Percentiles rank a stretch among this genome's conserved stretches.
phyloP scores from a whole-genome alignment of 768 basidiomycete genomes.

The Cystofilobasidium ferigula region DNA sequence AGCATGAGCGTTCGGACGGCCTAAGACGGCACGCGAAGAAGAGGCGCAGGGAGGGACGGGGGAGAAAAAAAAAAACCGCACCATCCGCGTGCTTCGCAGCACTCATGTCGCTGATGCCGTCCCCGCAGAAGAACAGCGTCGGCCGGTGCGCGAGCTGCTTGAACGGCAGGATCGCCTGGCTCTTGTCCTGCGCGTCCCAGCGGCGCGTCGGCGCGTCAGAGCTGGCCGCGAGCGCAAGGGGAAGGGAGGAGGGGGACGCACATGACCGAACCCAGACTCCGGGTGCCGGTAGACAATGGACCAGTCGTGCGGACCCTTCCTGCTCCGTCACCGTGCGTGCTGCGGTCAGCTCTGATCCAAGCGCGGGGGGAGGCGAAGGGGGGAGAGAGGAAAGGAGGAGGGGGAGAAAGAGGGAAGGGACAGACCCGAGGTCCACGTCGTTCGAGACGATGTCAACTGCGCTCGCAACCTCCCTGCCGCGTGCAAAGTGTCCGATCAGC shows the following conservation, averaged over 20 bases:
- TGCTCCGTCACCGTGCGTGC: too few relatives aligned
- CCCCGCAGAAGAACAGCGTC: conserved; percentile 89
- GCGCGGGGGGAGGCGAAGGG: too few relatives aligned
- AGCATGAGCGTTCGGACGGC: too few relatives aligned
- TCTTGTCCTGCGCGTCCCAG: conserved; percentile 73
- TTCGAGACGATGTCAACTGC: conserved; percentile 87
- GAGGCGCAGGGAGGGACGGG: background rate
- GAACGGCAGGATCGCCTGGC: conserved; percentile 85
- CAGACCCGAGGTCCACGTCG: conserved; percentile 60
- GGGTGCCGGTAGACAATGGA: conserved; percentile 22
- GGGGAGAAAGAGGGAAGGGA: background rate
- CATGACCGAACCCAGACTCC: conserved; percentile 21
- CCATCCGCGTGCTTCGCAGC: conserved; percentile 41
- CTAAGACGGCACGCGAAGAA: background rate
- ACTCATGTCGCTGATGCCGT: conserved; percentile 70
- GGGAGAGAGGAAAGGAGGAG: too few relatives aligned
- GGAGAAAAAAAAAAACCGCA: conserved; percentile 14
- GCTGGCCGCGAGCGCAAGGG: background rate
- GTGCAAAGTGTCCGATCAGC: too few relatives aligned
- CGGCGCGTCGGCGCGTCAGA: background rate
- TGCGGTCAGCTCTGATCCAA: background rate
- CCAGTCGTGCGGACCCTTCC: conserved; percentile 19
- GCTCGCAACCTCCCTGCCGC: conserved; percentile 46
- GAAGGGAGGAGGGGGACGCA: conserved; percentile 7
- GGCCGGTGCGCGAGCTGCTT: conserved; percentile 56